Percentiles rank a stretch among this genome's conserved stretches.
phyloP scores from a whole-genome alignment of 805 yeast species.

The Metschnikowia noctiluminum region DNA sequence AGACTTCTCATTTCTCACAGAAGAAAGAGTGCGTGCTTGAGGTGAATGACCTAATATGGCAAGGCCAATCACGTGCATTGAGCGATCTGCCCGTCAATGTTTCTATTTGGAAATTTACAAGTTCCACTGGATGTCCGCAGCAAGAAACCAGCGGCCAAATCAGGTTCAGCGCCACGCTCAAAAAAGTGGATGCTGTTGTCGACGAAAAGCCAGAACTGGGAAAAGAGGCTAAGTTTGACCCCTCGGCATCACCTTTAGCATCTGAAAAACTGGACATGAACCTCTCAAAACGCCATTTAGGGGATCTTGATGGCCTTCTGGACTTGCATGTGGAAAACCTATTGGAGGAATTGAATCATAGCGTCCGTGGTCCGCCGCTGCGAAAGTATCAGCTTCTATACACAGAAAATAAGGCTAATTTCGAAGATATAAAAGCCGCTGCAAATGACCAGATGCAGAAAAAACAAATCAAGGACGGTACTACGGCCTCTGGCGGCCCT shows the following conservation, averaged over 20 bases:
- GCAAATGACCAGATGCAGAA: neutral
- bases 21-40: neutral
- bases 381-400: constrained; percentile 1
- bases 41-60: neutral
- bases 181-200: too few relatives aligned
- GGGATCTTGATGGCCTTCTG: neutral
- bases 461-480: neutral
- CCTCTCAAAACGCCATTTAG: too few relatives aligned
- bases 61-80: constrained; percentile 3
- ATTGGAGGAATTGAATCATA: constrained; percentile 11
- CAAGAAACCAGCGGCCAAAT: constrained; percentile 5
- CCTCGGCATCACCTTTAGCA: neutral
- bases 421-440: neutral
- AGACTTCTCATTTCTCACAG: neutral
- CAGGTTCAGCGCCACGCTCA: too few relatives aligned
- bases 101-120: constrained; percentile 27
- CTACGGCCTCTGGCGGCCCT: neutral
- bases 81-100: constrained; percentile 1
- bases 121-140: constrained; percentile 16
- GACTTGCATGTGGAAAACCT: constrained; percentile 2
- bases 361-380: neutral
- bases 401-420: neutral
- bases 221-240: too few relatives aligned
- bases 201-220: too few relatives aligned
- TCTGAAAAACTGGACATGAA: neutral